Base-by-base conservation (phyloP, 2,329 filamentous ascomycete species). In the Botrytis hyacinthi region DNA sequence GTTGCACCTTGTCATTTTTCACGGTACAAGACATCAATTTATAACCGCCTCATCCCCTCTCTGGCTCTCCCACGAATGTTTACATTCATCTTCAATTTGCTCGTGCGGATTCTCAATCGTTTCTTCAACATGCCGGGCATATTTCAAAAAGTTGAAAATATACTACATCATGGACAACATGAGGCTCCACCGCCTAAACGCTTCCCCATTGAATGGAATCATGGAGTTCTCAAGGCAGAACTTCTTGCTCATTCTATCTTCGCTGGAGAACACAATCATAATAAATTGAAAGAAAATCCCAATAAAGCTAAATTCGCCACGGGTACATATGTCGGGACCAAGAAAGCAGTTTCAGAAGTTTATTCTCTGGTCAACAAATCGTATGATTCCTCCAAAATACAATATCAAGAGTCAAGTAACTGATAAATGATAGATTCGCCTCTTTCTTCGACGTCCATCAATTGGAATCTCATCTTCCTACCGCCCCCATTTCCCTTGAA, bases 341-440 rank as follows among this genome's bases (percentile, higher is more conserved):
- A 72, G 54, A 72, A 68, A 61, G 70, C 70, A 3, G 22, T 72
- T 26, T 72, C 70, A 4, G 70, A 72, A 20, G 70, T 72, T 42
- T 48, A 63, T 12, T 40, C 26, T 20, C 37, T 72, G 10, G 57
- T 72, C 40, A 72, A 68, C 14, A 68, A 72, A 48, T 44, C 70
- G 70, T 68, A 18, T 29, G 62, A 60, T 4, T 3, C 20, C 10
- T 18, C 1, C 10, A 32, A 42, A 42, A 35, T 2, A 26, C 14
- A 35, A 60, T 1, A 29, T 37, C 4, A 48, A 22, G 20, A n/a
- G 44, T 16, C 26, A n/a, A 59, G 12, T 29, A 29, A 51, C 37
- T 37, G 18, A 35, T 16, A 5, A 26, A n/a, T 32, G 16, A 37
- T 35, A 71, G 69, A 65, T 72, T 68, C 9, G 29, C 62, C 32